Evolutionary conservation across 2,329 filamentous ascomycete genomes (phyloP).

Genomic region (Lasiodiplodia hormozganensis): DNA sequence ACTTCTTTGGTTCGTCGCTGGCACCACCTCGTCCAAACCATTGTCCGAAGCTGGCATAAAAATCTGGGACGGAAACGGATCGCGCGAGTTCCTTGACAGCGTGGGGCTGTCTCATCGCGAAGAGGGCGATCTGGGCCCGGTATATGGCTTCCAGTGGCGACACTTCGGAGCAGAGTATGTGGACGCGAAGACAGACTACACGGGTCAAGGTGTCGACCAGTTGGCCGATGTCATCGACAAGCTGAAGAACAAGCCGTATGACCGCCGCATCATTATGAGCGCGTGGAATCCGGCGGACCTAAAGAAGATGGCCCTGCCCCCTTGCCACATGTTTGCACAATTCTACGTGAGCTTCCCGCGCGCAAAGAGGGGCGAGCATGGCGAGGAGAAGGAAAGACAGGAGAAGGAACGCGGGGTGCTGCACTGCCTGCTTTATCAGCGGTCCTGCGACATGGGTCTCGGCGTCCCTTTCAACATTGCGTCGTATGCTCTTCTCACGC

Average conservation of each 20-base stretch:
- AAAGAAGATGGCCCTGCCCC: constrained; percentile 86
- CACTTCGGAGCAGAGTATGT: constrained; percentile 94
- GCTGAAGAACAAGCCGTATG: constrained; percentile 81
- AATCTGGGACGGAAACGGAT: constrained; percentile 98
- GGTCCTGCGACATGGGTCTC: constrained; percentile 95
- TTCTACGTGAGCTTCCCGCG: constrained; percentile 84
- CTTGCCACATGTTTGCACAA: constrained; percentile 97
- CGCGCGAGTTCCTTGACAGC: constrained; percentile 85
- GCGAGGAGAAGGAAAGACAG: constrained; percentile 35
- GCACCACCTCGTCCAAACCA: constrained; percentile 78
- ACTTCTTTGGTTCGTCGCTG: constrained; percentile 93
- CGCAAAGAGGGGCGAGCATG: constrained; percentile 35
- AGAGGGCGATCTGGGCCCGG: constrained; percentile 89
- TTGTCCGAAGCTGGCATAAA: constrained; percentile 84
- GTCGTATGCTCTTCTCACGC: constrained; percentile 88
- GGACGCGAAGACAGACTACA: constrained; percentile 80
- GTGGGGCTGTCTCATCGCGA: constrained; percentile 82
- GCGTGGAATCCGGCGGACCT: constrained; percentile 95
- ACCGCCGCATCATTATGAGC: constrained; percentile 85
- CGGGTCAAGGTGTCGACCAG: constrained; percentile 89
- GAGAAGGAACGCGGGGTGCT: constrained; percentile 67
- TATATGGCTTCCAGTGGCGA: constrained; percentile 99
- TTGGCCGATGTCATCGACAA: constrained; percentile 89
- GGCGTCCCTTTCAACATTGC: constrained; percentile 99
- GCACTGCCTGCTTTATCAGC: constrained; percentile 90